A percentile compares a stretch with the other conserved stretches of the same genome.
Conservation (phyloP, 345 rosid genomes). For the Turritis glabra region DNA sequence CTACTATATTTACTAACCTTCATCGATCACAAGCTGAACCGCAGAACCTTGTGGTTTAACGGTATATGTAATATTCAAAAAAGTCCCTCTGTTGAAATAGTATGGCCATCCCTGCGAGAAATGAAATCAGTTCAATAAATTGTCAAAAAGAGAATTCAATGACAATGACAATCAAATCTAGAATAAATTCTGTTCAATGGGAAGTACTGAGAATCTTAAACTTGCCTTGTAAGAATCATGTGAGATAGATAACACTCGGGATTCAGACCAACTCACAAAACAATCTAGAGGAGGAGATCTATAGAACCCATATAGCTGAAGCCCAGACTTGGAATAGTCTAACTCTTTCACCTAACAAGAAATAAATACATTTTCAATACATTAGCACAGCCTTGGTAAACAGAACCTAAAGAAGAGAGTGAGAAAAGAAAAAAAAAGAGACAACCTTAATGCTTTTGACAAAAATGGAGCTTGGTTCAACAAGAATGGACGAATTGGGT, state of each 20-base stretch:
- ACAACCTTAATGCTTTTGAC: constrained; percentile 71
- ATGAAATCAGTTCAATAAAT: constrained; percentile 17
- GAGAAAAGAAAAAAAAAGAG: background rate
- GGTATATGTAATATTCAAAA: constrained; percentile 62
- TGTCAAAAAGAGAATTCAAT: background rate
- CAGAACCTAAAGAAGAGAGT: background rate
- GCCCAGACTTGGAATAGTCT: constrained; percentile 47
- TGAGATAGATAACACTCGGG: constrained; percentile 40
- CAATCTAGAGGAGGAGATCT: constrained; percentile 62
- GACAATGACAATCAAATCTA: background rate
- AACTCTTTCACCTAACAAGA: constrained; percentile 56
- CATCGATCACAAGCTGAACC: constrained; percentile 57
- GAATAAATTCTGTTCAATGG: background rate
- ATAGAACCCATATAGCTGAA: constrained; percentile 58
- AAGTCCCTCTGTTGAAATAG: constrained; percentile 63
- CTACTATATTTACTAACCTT: constrained; percentile 51
- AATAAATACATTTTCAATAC: background rate
- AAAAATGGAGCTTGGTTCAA: constrained; percentile 61
- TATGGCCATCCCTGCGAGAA: constrained; percentile 59
- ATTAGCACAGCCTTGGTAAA: background rate
- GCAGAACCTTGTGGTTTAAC: constrained; percentile 52
- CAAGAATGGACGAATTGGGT: constrained; percentile 63
- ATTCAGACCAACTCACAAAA: constrained; percentile 52
- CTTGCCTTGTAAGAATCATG: constrained; percentile 64
- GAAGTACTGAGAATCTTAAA: constrained; percentile 11